phyloP scores from a whole-genome alignment of 2,329 filamentous ascomycete species.

The Cryphonectria nitschkei region DNA sequence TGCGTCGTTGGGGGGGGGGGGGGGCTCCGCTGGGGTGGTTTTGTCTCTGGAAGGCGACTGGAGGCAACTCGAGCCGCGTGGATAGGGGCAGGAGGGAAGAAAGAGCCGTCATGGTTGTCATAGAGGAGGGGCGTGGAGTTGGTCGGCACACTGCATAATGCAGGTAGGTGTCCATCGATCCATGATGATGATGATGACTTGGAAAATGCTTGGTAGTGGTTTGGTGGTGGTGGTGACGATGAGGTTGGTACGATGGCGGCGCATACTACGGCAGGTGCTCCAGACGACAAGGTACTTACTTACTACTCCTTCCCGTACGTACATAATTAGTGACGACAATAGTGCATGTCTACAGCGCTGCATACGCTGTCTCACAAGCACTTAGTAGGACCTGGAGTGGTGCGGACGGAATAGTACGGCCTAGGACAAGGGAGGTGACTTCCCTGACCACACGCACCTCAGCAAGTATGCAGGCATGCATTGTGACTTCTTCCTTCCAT shows the following conservation, averaged over 20 bases:
- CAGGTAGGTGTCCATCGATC: neutral
- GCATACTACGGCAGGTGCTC: neutral
- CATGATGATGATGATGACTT: neutral
- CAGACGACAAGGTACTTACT: neutral
- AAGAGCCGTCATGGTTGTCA: neutral
- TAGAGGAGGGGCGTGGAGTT: neutral
- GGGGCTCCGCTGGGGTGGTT: neutral
- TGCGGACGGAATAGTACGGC: neutral
- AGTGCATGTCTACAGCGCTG: neutral
- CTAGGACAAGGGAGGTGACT: neutral
- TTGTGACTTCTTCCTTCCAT: neutral
- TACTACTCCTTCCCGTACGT: too few relatives aligned
- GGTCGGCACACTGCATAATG: neutral
- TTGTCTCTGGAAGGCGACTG: neutral
- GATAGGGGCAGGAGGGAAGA: neutral
- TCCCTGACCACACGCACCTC: too few relatives aligned
- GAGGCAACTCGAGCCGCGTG: neutral
- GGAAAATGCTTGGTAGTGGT: too few relatives aligned
- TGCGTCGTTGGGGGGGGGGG: neutral
- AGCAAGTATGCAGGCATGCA: neutral
- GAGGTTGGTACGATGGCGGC: neutral
- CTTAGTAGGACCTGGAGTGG: neutral
- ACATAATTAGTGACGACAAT: neutral
- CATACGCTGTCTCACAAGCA: neutral
- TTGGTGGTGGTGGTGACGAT: neutral